Conservation (phyloP, 208 protist species). For the Crithidia expoeki region DNA sequence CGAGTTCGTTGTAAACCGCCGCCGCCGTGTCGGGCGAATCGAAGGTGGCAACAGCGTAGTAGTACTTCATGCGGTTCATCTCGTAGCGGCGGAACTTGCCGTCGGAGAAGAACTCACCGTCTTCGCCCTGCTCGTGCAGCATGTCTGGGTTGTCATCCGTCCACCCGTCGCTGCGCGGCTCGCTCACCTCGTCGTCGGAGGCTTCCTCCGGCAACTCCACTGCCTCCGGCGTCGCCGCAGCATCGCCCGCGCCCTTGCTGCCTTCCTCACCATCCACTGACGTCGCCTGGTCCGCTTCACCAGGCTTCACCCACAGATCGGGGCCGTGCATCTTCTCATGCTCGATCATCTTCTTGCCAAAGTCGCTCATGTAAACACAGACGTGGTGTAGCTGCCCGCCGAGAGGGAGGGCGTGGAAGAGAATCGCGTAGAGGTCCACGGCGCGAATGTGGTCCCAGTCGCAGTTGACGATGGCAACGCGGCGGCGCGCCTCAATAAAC, state of each 20-base stretch:
- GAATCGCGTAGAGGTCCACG: slow-evolving; percentile 95
- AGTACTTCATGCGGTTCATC: slow-evolving; percentile 95
- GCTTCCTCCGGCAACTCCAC: slow-evolving; percentile 51
- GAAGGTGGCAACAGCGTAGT: slow-evolving; percentile 97
- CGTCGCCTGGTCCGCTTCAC: slow-evolving; percentile 28
- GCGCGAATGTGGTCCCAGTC: slow-evolving; percentile 96
- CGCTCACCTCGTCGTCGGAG: slow-evolving; percentile 50
- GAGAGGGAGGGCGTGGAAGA: slow-evolving; percentile 95
- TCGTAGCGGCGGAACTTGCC: slow-evolving; percentile 95
- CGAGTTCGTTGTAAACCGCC: slow-evolving; percentile 94
- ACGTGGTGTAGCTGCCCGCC: slow-evolving; percentile 92
- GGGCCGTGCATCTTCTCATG: slow-evolving; percentile 82
- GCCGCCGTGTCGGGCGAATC: slow-evolving; percentile 92
- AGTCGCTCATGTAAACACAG: slow-evolving; percentile 95
- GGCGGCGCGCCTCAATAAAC: slow-evolving; percentile 71
- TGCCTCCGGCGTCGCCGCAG: slow-evolving; percentile 20
- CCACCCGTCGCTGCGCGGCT: slow-evolving; percentile 66
- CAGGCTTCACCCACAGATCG: slow-evolving; percentile 80
- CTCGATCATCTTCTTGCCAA: slow-evolving; percentile 93
- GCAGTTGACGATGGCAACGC: slow-evolving; percentile 95
- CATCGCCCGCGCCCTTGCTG: no score
- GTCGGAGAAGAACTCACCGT: slow-evolving; percentile 89
- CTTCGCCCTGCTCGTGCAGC: slow-evolving; percentile 76
- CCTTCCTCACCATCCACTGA: slow-evolving; percentile 13
- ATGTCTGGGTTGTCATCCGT: slow-evolving; percentile 77